Evolutionary conservation across 495 filamentous ascomycete genomes (phyloP), one percentile per base, ranked within the genome.

Genomic region (Corynascus novoguineensis): DNA sequence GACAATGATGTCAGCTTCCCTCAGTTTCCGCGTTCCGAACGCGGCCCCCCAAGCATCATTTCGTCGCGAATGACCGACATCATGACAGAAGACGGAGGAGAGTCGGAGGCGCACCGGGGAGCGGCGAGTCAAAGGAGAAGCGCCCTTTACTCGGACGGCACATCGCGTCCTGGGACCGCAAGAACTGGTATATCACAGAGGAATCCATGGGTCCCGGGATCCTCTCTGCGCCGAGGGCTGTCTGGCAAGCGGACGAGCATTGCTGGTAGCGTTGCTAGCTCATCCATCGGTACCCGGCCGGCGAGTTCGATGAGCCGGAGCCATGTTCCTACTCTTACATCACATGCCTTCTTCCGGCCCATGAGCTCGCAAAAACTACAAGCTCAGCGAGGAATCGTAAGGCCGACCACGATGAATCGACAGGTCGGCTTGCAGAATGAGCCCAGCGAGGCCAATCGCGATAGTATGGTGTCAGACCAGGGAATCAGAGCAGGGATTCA

Each of bases 331-430:
- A 88, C 87, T 1, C 74, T 98, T 28, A 84, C 90, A 8, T 90
- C 90, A 14, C 86, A 92, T 60, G 92, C 87, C 19, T 97, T 98
- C 71, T 96, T 96, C 63, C 85, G 86, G 9, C 93, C 93, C 17
- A 95, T 98, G 93, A 97, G 91, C 73, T 95, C 90, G 22, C 92
- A 97, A 70, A 84, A 89, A 66, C 76, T 97, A 47, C 93, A 98
- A 71, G 92, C 90, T 50, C 95, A 97, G 68, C 78, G 93, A 65
- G 84, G 84, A 45, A 76, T 79, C 19, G 59, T 71, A 12, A 67
- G 76, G 32, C 72, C 75, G 9, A 52, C 68, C 9, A 70, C 70
- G 12, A 65, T 68, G 58, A 68, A 58, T 17, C 68, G 75, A 53
- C 72, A 68, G 47, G 60, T 72, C 40, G 53, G 67, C 56, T 45